These are phyloP conservation scores for Aspergillus thermomutatus DNA, from an alignment of 2,329 filamentous ascomycete species.

Conservation along the genomic window DNA sequence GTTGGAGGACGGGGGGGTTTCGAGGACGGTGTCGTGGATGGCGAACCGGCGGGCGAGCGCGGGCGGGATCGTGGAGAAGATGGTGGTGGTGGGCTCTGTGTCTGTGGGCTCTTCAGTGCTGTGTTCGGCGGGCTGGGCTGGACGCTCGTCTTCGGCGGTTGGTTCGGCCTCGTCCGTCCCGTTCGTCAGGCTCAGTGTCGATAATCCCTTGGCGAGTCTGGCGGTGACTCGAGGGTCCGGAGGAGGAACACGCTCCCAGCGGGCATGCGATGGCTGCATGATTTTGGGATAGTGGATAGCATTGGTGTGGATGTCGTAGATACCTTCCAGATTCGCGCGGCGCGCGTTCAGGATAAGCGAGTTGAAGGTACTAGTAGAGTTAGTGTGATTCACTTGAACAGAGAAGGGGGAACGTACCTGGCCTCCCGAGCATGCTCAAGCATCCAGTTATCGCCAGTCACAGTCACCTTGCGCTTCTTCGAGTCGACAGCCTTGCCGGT, in stretches of 20 bases:
- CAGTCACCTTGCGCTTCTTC: slow-evolving; percentile 80
- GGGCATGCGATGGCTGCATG: slow-evolving; percentile 85
- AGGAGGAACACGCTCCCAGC: slow-evolving; percentile 69
- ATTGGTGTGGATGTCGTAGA: slow-evolving; percentile 95
- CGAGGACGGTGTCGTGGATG: slow-evolving; percentile 59
- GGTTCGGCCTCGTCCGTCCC: slow-evolving; percentile 21
- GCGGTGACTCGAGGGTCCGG: slow-evolving; percentile 29
- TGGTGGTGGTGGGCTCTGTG: slow-evolving; percentile 24
- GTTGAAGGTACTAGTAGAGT: slow-evolving; percentile 71
- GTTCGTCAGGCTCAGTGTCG: slow-evolving; percentile 33
- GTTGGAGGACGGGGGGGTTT: slow-evolving; percentile 56
- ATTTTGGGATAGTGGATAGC: slow-evolving; percentile 78
- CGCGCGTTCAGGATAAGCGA: slow-evolving; percentile 67
- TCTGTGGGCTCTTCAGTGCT: slow-evolving; percentile 6
- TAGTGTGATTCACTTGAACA: slow-evolving; percentile 1
- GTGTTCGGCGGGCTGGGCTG: slow-evolving; percentile 2
- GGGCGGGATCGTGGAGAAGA: slow-evolving; percentile 55
- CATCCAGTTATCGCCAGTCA: slow-evolving; percentile 96
- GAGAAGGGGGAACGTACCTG: slow-evolving; percentile 56
- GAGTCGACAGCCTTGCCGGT: slow-evolving; percentile 70
- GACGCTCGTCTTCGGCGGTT: slow-evolving; percentile 11
- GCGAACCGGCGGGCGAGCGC: slow-evolving; percentile 60
- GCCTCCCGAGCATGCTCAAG: slow-evolving; percentile 88
- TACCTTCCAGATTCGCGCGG: slow-evolving; percentile 65
- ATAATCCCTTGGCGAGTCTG: slow-evolving; percentile 33